phyloP scores from a whole-genome alignment of 306 rosid species.

The Calophaca sinica region DNA sequence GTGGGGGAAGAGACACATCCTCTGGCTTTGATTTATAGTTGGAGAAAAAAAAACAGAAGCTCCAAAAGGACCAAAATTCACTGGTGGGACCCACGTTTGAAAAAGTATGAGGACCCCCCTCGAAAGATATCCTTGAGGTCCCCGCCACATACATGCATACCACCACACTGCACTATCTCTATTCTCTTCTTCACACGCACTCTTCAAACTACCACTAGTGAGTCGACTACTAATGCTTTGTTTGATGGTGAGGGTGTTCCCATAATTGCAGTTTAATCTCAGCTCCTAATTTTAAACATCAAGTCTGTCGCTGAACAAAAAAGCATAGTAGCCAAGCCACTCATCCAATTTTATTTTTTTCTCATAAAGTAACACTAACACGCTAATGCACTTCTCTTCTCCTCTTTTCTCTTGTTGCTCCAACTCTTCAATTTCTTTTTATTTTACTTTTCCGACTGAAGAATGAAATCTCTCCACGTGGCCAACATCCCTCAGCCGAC shows the following conservation, averaged over 20 bases:
- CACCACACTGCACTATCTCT: not conserved
- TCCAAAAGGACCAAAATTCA: conserved; percentile 44
- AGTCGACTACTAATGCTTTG: too few species aligned
- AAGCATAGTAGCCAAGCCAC: too few species aligned
- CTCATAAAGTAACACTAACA: too few species aligned
- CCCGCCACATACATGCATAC: too few species aligned
- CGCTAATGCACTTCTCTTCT: too few species aligned
- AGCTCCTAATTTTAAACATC: too few species aligned
- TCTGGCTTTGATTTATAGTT: conserved; percentile 62
- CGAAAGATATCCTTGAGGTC: not conserved
- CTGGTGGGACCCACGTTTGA: conserved; percentile 48
- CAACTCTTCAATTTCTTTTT: not conserved
- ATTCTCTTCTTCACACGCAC: too few species aligned
- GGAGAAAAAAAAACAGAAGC: not conserved
- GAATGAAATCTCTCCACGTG: conserved; percentile 44
- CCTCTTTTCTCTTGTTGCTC: not conserved
- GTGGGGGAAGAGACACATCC: conserved; percentile 51
- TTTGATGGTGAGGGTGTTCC: too few species aligned
- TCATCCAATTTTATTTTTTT: too few species aligned
- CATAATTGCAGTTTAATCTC: too few species aligned
- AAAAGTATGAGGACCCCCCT: conserved; percentile 39
- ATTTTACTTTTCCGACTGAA: conserved; percentile 2
- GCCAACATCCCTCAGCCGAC: conserved; percentile 45
- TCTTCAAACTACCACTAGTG: too few species aligned
- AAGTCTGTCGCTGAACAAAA: too few species aligned